Percentiles rank a stretch among this genome's conserved stretches.
Evolutionary conservation across 345 rosid species (phyloP).

Genomic region (Pistacia atlantica): DNA sequence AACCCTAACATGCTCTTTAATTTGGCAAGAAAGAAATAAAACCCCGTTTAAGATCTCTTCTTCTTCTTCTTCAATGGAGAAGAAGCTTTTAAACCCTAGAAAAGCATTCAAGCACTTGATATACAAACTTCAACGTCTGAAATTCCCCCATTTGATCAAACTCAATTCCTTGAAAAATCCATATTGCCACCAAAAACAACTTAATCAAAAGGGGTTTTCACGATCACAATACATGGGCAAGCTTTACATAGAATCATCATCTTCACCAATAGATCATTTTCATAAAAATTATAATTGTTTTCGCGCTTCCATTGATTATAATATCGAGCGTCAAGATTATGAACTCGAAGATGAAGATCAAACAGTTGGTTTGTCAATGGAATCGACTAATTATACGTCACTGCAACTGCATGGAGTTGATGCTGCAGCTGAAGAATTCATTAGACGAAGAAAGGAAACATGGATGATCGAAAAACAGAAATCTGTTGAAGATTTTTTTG

Average conservation of each 20-base stretch:
- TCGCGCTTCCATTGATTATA: no score
- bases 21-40: not conserved
- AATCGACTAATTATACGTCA: not conserved
- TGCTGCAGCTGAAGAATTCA: constrained; percentile 31
- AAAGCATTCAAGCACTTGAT: constrained; percentile 11
- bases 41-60: not conserved
- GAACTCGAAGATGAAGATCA: not conserved
- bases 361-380: not conserved
- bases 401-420: constrained; percentile 21
- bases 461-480: constrained; percentile 25
- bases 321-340: not conserved
- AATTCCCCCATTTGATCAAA: not conserved
- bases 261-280: no score
- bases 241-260: no score
- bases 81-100: constrained; percentile 14
- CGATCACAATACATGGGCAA: no score
- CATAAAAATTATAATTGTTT: no score
- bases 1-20: not conserved
- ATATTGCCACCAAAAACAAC: not conserved
- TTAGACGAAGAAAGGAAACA: not conserved
- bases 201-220: no score
- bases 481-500: constrained; percentile 17
- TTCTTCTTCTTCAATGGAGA: not conserved
- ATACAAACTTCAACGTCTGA: not conserved
- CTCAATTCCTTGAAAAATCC: not conserved